Conservation (phyloP, 371 early-diverging fungal genomes). For the Fennellomyces sp. region DNA sequence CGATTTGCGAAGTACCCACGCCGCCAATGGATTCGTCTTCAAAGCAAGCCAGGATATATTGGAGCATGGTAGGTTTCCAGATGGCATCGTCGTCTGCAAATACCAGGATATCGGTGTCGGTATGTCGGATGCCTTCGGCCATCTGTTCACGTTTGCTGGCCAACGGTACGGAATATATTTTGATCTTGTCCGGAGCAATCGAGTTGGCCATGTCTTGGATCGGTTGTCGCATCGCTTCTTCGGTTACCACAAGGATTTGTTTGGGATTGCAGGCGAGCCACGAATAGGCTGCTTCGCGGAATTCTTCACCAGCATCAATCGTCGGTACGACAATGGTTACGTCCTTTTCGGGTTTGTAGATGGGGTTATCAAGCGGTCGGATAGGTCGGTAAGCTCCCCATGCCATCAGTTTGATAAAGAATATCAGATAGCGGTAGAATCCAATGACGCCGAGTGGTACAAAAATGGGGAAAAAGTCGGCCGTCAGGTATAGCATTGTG, state of each 20-base stretch:
- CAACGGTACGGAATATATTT: slow-evolving; percentile 55
- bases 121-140: slow-evolving; percentile 70
- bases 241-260: slow-evolving; percentile 65
- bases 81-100: slow-evolving; percentile 81
- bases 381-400: slow-evolving; percentile 60
- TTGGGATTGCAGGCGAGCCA: slow-evolving; percentile 72
- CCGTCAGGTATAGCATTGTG: slow-evolving; percentile 75
- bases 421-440: slow-evolving; percentile 76
- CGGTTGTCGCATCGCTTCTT: slow-evolving; percentile 54
- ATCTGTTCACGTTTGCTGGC: slow-evolving; percentile 76
- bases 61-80: slow-evolving; percentile 65
- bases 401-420: slow-evolving; percentile 60
- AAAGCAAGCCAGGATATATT: slow-evolving; percentile 75
- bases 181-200: slow-evolving; percentile 46
- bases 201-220: slow-evolving; percentile 50
- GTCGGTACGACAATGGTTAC: slow-evolving; percentile 79
- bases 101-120: slow-evolving; percentile 68
- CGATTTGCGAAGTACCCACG: slow-evolving; percentile 73
- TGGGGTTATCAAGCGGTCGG: slow-evolving; percentile 51
- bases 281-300: slow-evolving; percentile 65
- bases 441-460: slow-evolving; percentile 77
- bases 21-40: slow-evolving; percentile 77
- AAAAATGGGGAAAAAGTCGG: slow-evolving; percentile 71
- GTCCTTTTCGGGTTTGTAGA: slow-evolving; percentile 57
- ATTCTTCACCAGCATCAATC: slow-evolving; percentile 79